Evolutionary conservation across 208 protist species (phyloP), one percentile per base, ranked within the genome.

Genomic region (Trypanosoma brucei): DNA sequence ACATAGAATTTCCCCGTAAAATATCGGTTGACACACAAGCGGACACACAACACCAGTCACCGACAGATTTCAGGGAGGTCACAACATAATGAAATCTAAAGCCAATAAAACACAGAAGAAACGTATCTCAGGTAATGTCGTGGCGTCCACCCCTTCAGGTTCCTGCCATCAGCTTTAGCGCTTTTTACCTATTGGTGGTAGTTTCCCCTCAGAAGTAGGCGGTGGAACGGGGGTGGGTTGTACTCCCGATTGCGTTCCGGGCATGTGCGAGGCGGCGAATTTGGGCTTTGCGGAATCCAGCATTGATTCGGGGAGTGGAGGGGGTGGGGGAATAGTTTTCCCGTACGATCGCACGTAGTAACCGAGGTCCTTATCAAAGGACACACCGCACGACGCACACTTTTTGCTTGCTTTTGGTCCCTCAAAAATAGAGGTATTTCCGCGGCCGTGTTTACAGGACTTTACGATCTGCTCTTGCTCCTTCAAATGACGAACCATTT

Each of bases 301-400:
- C 42, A 6, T 11, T 46, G 42, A 11, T 6, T 46, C 42, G 11
- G 14, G 59, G 13, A 56, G 34, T 35, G n/a, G 31, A 11, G 37
- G n/a, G 13, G 71, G 71, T 65, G 65, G 65, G 4, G 51, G 31
- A 53, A 67, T 59, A 8, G 65, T 68, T 1, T 35, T 22, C 7
- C 71, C 68, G 44, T 85, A 79, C 52, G 84, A 69, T n/a, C 69
- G 65, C 31, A 94, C 76, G 55, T 80, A 91, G 57, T 83, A 91
- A 13, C 82, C 82, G 2, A 83, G 72, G 38, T 59, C 63, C 9
- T 86, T 81, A 48, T 92, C 85, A 70, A 77, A 88, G 56, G 68
- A 75, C 31, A 94, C 77, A 42, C 77, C 81, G 50, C 88, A 94
- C 1, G 70, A 66, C 2, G 68, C 55, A 58, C 88, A 94, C 3